These are phyloP conservation scores for Chalaropsis ovoidea DNA, from an alignment of 2,329 filamentous ascomycete species.

Conservation along the genomic window DNA sequence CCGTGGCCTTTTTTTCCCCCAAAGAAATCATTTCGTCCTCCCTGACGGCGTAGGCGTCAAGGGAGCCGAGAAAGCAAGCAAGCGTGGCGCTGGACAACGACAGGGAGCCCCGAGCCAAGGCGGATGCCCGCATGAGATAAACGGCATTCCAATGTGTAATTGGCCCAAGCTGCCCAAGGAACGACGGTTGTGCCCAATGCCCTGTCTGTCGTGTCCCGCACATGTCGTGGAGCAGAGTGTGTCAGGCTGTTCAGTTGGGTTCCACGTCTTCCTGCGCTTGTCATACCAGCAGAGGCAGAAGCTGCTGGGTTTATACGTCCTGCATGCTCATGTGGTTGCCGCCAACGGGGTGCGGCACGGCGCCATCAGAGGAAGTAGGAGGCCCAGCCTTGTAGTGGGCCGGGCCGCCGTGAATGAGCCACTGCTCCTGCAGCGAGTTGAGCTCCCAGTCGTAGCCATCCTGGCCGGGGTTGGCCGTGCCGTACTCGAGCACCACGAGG, in stretches of 20 bases:
- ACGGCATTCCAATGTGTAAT: not conserved
- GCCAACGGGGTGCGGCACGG: slow-evolving; percentile 14
- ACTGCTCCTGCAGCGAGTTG: slow-evolving; percentile 20
- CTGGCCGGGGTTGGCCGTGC: slow-evolving; percentile 42
- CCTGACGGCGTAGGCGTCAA: not conserved
- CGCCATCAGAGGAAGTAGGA: slow-evolving; percentile 22
- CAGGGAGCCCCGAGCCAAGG: not conserved
- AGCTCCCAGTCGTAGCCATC: slow-evolving; percentile 35
- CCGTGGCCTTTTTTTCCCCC: not conserved
- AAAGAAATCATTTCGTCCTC: not conserved
- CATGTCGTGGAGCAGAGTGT: not conserved
- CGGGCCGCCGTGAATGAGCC: slow-evolving; percentile 14
- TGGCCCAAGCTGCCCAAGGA: not conserved
- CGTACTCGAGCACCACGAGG: slow-evolving; percentile 44
- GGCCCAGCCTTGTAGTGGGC: slow-evolving; percentile 22
- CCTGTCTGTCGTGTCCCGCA: not conserved
- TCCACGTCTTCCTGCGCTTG: not conserved
- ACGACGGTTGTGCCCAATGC: not conserved
- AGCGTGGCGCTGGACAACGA: not conserved
- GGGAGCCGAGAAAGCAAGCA: not conserved
- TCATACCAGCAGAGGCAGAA: not conserved
- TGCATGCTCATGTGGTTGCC: slow-evolving; percentile 17
- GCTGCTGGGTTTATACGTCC: slow-evolving; percentile 17
- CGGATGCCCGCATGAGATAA: not conserved
- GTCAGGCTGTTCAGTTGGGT: not conserved